Conservation (phyloP, 257 asterid species). For the Nicotiana paniculata region DNA sequence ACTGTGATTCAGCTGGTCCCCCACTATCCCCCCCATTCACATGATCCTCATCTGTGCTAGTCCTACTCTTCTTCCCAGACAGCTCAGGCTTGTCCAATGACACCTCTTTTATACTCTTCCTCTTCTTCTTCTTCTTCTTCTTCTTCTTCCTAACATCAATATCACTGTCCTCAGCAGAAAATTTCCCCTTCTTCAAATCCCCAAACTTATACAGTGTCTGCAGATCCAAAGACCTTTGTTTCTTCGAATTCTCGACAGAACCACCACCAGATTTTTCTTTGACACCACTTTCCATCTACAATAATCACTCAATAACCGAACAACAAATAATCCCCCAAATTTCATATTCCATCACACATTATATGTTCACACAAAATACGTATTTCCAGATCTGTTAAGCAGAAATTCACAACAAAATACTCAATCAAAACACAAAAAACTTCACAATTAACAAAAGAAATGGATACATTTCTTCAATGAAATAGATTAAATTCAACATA, state of each 20-base stretch:
- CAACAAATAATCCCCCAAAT: neutral
- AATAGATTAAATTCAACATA: neutral
- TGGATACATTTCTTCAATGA: neutral
- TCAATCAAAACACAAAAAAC: neutral
- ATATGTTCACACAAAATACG: neutral
- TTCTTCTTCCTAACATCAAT: constrained; percentile 22
- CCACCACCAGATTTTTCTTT: constrained; percentile 10
- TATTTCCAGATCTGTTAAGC: constrained; percentile 9
- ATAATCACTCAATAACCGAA: neutral
- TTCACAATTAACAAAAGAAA: neutral
- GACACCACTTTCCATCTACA: constrained; percentile 10
- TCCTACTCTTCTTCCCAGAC: constrained; percentile 52
- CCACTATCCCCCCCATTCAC: constrained; percentile 30
- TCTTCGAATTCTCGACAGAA: constrained; percentile 38
- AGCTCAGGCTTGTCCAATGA: constrained; percentile 45
- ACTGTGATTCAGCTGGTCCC: constrained; percentile 17
- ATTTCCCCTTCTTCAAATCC: constrained; percentile 22
- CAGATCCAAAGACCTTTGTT: constrained; percentile 80
- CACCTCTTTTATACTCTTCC: constrained; percentile 50
- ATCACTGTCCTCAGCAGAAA: constrained; percentile 24
- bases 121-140: constrained; percentile 53
- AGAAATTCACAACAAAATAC: constrained; percentile 1
- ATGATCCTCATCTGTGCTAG: constrained; percentile 27
- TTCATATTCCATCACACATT: constrained; percentile 5
- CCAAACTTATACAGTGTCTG: constrained; percentile 58